phyloP scores from a whole-genome alignment of 2,329 filamentous ascomycete species.

The Thelonectria olida region DNA sequence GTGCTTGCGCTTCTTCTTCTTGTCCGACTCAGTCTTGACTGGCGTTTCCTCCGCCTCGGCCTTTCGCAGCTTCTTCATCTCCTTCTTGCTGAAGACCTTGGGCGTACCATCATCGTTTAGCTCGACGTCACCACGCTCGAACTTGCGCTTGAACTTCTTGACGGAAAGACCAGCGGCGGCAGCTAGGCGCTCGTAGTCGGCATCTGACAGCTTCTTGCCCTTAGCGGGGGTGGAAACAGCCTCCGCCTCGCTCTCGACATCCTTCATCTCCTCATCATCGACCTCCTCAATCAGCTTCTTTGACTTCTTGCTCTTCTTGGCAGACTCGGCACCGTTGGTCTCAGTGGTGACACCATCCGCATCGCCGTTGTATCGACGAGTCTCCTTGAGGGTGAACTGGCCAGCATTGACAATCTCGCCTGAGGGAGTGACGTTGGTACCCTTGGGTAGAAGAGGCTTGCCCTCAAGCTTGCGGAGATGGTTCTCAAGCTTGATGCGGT shows the following conservation, averaged over 20 bases:
- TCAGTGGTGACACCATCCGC: constrained; percentile 83
- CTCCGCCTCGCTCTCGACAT: constrained; percentile 50
- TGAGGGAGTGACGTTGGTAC: constrained; percentile 78
- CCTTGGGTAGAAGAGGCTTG: constrained; percentile 84
- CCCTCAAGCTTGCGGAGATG: constrained; percentile 83
- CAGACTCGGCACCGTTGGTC: constrained; percentile 48
- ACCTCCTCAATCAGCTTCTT: constrained; percentile 55
- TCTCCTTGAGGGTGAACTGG: constrained; percentile 93
- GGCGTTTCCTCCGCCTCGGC: constrained; percentile 60
- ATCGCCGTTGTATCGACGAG: constrained; percentile 92
- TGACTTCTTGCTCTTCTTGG: constrained; percentile 48
- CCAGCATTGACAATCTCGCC: constrained; percentile 70
- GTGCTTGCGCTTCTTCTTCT: constrained; percentile 78
- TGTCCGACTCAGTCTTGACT: constrained; percentile 49
- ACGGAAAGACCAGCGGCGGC: constrained; percentile 74
- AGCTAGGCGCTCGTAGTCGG: constrained; percentile 68
- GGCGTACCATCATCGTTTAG: constrained; percentile 72
- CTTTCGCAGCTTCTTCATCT: constrained; percentile 77
- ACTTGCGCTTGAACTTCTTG: constrained; percentile 82
- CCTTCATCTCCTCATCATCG: constrained; percentile 55
- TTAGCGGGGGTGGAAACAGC: constrained; percentile 46
- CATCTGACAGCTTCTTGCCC: constrained; percentile 60
- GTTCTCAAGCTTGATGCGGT: constrained; percentile 78
- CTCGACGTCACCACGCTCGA: constrained; percentile 78
- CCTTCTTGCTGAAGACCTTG: constrained; percentile 77